These are phyloP conservation scores for Claviceps pazoutovae DNA, from an alignment of 2,329 filamentous ascomycete species.

Conservation along the genomic window DNA sequence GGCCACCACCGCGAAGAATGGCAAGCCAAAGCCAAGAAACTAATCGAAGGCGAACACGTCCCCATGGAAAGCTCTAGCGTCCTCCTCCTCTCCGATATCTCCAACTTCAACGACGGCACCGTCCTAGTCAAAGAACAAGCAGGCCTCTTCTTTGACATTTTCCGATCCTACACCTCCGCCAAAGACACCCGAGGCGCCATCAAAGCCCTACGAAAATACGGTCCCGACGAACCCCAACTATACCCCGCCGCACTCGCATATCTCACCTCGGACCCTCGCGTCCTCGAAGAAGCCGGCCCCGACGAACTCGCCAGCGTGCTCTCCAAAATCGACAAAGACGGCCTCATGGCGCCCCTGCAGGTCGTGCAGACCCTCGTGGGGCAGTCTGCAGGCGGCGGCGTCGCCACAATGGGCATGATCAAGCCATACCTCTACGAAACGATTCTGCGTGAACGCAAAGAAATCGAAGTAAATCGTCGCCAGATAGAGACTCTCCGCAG, in stretches of 20 bases:
- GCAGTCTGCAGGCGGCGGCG: conserved; percentile 35
- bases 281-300: conserved; percentile 71
- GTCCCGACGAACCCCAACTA: conserved; percentile 75
- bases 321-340: conserved; percentile 74
- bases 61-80: conserved; percentile 93
- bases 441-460: conserved; percentile 74
- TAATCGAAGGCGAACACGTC: conserved; percentile 68
- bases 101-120: conserved; percentile 79
- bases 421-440: conserved; percentile 84
- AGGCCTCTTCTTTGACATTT: conserved; percentile 85
- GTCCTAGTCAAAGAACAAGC: conserved; percentile 89
- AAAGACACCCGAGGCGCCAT: conserved; percentile 87
- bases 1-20: conserved; percentile 55
- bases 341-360: conserved; percentile 88
- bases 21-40: conserved; percentile 79
- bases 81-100: conserved; percentile 79
- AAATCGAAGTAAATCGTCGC: conserved; percentile 67
- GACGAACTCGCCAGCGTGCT: conserved; percentile 72
- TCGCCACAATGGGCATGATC: conserved; percentile 95
- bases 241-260: conserved; percentile 89
- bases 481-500: conserved; percentile 71
- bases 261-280: conserved; percentile 69
- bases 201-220: conserved; percentile 81
- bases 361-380: conserved; percentile 83
- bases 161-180: conserved; percentile 85